These are phyloP conservation scores for Phlyctochytrium bullatum DNA, from an alignment of 192 early-diverging fungal genomes.

Conservation along the genomic window DNA sequence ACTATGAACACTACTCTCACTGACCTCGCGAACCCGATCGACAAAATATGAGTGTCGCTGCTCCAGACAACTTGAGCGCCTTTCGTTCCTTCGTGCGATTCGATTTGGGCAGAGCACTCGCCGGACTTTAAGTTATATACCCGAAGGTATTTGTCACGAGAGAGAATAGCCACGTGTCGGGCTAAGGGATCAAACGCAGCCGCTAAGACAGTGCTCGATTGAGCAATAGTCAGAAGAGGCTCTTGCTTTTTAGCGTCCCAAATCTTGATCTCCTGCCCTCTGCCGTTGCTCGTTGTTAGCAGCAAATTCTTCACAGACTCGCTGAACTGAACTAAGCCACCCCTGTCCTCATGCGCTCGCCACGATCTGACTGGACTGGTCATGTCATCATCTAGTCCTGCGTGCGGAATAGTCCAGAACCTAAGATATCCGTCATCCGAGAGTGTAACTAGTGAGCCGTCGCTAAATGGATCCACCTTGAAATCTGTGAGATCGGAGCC, in stretches of 20 bases:
- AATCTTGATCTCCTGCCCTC: constrained; percentile 40
- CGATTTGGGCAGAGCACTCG: neutral
- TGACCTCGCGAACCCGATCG: neutral
- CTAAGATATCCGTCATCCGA: constrained; percentile 66
- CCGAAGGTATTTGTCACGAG: neutral
- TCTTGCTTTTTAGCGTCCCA: constrained; percentile 55
- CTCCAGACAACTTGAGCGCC: neutral
- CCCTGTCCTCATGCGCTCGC: constrained; percentile 12
- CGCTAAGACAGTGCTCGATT: constrained; percentile 44
- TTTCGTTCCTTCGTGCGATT: neutral
- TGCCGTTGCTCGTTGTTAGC: constrained; percentile 58
- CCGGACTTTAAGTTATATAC: neutral
- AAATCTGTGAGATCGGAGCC: constrained; percentile 66
- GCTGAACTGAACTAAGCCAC: constrained; percentile 52
- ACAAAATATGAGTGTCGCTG: neutral
- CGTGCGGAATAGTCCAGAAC: constrained; percentile 54
- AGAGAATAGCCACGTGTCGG: constrained; percentile 67
- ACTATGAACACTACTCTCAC: neutral
- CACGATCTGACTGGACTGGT: constrained; percentile 22
- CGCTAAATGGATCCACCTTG: constrained; percentile 72
- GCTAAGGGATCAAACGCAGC: constrained; percentile 53
- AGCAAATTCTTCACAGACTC: constrained; percentile 58
- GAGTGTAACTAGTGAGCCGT: constrained; percentile 51
- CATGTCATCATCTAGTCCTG: constrained; percentile 54
- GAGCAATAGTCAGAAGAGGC: constrained; percentile 32